Conservation (phyloP, 352 stramenopile species). For the Phytopythium vexans region DNA sequence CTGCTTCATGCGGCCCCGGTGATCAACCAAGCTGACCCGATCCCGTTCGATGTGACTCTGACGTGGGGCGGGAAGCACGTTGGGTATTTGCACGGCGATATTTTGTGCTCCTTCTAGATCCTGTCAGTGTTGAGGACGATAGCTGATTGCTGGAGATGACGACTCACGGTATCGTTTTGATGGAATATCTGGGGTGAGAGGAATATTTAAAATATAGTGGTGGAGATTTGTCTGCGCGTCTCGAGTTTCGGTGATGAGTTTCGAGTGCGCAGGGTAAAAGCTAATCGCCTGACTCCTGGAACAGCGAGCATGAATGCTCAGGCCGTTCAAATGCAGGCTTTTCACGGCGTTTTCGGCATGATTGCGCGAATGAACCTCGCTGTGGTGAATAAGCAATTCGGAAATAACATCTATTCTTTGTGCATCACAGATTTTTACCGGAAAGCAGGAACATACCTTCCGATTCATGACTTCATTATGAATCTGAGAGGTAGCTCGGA, state of each 20-base stretch:
- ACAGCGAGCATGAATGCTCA: no score
- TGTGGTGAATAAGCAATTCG: no score
- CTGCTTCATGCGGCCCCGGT: slow-evolving; percentile 37
- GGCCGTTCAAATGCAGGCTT: not conserved
- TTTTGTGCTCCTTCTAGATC: slow-evolving; percentile 40
- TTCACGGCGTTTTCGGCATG: slow-evolving; percentile 9
- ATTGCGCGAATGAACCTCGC: no score
- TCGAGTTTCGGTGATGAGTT: slow-evolving; percentile 4
- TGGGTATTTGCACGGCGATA: slow-evolving; percentile 43
- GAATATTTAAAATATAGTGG: no score
- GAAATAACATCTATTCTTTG: no score
- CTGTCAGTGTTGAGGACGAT: not conserved
- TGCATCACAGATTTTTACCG: no score
- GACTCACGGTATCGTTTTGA: slow-evolving; percentile 1
- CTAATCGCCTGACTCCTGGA: no score
- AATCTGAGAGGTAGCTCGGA: no score
- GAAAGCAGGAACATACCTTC: no score
- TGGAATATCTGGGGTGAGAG: slow-evolving; percentile 13
- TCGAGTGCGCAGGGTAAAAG: no score
- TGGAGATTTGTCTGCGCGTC: no score
- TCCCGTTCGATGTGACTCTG: slow-evolving; percentile 66
- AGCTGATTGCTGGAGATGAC: not conserved
- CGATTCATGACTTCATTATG: no score
- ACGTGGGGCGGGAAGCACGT: slow-evolving; percentile 76
- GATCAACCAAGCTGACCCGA: slow-evolving; percentile 37